A percentile compares a stretch with the other conserved stretches of the same genome.
Conservation (phyloP, 2,329 filamentous ascomycete genomes). For the Beauveria asiatica region DNA sequence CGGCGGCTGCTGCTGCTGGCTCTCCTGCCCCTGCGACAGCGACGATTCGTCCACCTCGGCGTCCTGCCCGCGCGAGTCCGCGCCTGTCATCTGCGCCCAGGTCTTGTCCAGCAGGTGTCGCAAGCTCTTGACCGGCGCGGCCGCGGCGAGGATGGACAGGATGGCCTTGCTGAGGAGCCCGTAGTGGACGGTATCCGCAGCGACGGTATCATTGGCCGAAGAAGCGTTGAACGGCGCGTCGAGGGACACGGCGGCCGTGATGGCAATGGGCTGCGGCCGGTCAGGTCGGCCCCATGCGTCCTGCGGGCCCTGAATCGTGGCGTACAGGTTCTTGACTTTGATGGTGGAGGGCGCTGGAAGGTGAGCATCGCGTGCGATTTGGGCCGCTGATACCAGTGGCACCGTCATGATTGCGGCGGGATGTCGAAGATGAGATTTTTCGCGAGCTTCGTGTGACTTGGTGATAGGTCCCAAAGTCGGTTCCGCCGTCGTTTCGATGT, state of each 20-base stretch:
- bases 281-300: conserved; percentile 60
- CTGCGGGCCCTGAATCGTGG: conserved; percentile 45
- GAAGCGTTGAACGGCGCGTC: conserved; percentile 47
- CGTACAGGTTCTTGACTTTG: conserved; percentile 52
- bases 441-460: background rate
- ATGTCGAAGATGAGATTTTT: background rate
- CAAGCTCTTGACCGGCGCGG: conserved; percentile 16
- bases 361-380: background rate
- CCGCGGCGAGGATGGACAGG: conserved; percentile 34
- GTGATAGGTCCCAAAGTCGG: too few species aligned
- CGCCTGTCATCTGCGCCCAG: conserved; percentile 25
- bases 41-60: conserved; percentile 3
- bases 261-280: conserved; percentile 51
- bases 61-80: conserved; percentile 14
- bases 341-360: conserved; percentile 35
- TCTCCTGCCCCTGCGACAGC: background rate
- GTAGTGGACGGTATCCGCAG: conserved; percentile 67
- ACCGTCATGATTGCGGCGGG: background rate
- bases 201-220: conserved; percentile 50
- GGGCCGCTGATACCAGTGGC: background rate
- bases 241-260: conserved; percentile 54
- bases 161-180: conserved; percentile 61
- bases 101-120: conserved; percentile 22
- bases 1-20: conserved; percentile 2
- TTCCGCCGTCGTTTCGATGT: too few species aligned